A percentile compares a stretch with the other conserved stretches of the same genome.
Evolutionary conservation across 768 basidiomycete species (phyloP).

Genomic region (Suillus subaureus): DNA sequence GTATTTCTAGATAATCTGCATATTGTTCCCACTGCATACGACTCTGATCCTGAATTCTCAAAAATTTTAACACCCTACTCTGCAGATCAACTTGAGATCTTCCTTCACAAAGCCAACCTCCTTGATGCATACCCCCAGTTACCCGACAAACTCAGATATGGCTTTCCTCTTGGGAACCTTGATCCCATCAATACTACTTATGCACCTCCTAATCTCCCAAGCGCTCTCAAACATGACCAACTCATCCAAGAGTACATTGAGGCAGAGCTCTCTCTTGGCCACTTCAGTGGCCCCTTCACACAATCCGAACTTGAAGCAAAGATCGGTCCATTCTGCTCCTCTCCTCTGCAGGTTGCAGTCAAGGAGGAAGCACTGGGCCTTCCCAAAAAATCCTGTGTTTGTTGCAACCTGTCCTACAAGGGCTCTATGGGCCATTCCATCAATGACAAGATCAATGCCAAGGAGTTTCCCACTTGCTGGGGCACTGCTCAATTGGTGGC

Average conservation of each 20-base stretch:
- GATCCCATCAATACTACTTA: constrained; percentile 7
- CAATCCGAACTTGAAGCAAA: no score
- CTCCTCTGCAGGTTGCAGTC: no score
- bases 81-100: background rate
- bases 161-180: constrained; percentile 16
- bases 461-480: no score
- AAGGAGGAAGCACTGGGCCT: no score
- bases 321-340: no score
- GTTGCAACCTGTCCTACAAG: no score
- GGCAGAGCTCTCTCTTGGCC: background rate
- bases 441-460: no score
- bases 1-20: background rate
- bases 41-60: background rate
- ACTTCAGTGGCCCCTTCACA: no score
- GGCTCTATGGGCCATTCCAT: no score
- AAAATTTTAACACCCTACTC: background rate
- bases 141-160: constrained; percentile 5
- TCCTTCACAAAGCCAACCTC: background rate
- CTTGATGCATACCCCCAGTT: background rate
- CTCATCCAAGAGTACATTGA: constrained; percentile 11
- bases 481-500: no score
- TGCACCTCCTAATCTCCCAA: constrained; percentile 12
- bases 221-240: constrained; percentile 1
- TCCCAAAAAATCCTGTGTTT: no score
- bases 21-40: background rate